A percentile compares a stretch with the other conserved stretches of the same genome.
Conservation (phyloP, 805 yeast genomes). For the Sungouiella thailandica region DNA sequence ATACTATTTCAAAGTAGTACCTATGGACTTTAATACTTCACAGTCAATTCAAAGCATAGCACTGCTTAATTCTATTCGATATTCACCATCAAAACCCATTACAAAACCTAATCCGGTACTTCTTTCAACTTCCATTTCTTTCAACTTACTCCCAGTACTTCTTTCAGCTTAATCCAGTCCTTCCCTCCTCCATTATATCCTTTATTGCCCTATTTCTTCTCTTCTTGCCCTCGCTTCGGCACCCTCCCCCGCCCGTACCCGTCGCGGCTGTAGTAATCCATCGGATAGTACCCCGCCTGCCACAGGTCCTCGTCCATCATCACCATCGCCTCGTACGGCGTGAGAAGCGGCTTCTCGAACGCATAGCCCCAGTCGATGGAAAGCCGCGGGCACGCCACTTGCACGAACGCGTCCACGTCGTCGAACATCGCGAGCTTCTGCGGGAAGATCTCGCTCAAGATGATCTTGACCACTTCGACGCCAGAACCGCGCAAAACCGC, state of each 20-base stretch:
- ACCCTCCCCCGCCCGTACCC: conserved; percentile 88
- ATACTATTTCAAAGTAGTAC: too few relatives aligned
- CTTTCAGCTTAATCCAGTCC: too few relatives aligned
- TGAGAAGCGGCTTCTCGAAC: conserved; percentile 80
- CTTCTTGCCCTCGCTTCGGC: too few relatives aligned
- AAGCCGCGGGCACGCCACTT: conserved; percentile 94
- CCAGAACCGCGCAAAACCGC: conserved; percentile 48
- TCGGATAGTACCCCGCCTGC: conserved; percentile 69
- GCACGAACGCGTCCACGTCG: conserved; percentile 91
- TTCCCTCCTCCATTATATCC: too few relatives aligned
- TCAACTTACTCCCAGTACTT: too few relatives aligned
- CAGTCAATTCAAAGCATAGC: too few relatives aligned
- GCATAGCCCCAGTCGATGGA: conserved; percentile 99
- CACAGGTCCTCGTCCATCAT: conserved; percentile 72
- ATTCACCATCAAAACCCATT: too few relatives aligned
- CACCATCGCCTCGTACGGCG: conserved; percentile 96
- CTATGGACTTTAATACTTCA: too few relatives aligned
- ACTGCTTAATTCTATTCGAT: too few relatives aligned
- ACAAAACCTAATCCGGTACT: too few relatives aligned
- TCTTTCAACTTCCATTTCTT: too few relatives aligned
- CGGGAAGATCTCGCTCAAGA: conserved; percentile 90
- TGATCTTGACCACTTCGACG: conserved; percentile 69
- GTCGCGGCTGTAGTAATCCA: conserved; percentile 88
- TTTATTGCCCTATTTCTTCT: too few relatives aligned
- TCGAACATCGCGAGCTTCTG: conserved; percentile 87